These are phyloP conservation scores for Eutypa lata DNA, from an alignment of 2,329 filamentous ascomycete genomes.

Conservation along the genomic window DNA sequence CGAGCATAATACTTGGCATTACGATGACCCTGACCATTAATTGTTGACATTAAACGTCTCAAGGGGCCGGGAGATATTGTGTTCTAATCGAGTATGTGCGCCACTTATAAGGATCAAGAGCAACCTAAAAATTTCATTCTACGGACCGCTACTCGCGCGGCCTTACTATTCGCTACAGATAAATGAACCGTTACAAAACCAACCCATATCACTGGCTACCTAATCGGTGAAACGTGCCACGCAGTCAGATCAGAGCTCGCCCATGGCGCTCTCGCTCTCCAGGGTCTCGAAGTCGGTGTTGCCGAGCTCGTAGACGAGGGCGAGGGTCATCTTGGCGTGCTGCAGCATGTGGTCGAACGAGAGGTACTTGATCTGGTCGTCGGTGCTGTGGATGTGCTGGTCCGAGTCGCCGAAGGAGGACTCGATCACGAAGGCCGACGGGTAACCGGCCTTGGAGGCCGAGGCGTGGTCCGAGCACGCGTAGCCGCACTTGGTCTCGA, in stretches of 20 bases:
- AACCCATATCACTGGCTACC: neutral
- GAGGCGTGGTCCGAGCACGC: conserved; percentile 76
- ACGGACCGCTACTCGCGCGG: too few species aligned
- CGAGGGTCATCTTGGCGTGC: conserved; percentile 81
- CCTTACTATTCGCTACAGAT: neutral
- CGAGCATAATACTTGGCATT: too few species aligned
- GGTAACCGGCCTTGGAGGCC: conserved; percentile 71
- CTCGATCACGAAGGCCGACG: conserved; percentile 74
- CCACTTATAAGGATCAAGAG: too few species aligned
- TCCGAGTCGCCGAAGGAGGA: conserved; percentile 65
- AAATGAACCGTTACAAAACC: neutral
- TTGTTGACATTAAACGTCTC: too few species aligned
- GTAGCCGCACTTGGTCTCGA: conserved; percentile 86
- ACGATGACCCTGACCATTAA: too few species aligned
- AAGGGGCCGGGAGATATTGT: too few species aligned
- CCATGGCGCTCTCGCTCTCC: conserved; percentile 26
- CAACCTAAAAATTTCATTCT: too few species aligned
- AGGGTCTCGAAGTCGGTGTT: conserved; percentile 64
- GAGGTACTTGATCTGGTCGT: conserved; percentile 68
- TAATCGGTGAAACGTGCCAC: too few species aligned
- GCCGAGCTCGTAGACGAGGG: conserved; percentile 79
- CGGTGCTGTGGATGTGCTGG: conserved; percentile 66
- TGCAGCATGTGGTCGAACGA: conserved; percentile 90
- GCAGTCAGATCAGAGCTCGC: conserved; percentile 32
- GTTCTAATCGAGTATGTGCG: too few species aligned